Conservation (phyloP, 306 rosid species). For the Carpinus viminea region DNA sequence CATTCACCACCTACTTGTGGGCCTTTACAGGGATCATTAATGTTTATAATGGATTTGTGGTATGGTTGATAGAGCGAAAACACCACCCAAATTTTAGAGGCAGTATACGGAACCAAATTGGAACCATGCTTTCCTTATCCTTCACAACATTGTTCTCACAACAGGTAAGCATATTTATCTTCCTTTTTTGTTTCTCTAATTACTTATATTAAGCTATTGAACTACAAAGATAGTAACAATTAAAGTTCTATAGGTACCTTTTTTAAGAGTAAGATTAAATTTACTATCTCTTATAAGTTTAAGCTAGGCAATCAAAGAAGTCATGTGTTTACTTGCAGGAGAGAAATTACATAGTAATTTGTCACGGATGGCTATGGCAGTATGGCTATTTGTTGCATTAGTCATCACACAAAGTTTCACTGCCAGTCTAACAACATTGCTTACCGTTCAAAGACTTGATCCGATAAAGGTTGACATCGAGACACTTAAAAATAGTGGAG, state of each 20-base stretch:
- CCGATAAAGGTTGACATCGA: neutral
- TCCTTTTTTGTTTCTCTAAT: no score
- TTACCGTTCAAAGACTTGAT: constrained; percentile 7
- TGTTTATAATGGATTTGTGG: constrained; percentile 9
- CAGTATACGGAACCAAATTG: neutral
- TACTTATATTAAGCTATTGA: no score
- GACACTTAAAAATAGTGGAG: constrained; percentile 6
- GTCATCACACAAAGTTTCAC: constrained; percentile 14
- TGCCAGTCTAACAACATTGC: constrained; percentile 21
- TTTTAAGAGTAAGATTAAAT: no score
- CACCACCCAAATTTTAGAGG: neutral
- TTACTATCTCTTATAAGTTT: no score
- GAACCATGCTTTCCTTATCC: constrained; percentile 16
- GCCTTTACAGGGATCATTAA: neutral
- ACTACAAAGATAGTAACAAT: no score
- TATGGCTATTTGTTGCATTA: constrained; percentile 27
- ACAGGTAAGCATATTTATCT: neutral
- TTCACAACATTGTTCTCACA: neutral
- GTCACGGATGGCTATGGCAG: neutral
- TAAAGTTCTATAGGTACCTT: no score
- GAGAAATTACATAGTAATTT: constrained; percentile 14
- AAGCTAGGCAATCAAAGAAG: no score
- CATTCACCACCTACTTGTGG: neutral
- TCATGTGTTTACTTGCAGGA: neutral
- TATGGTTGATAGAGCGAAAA: neutral